phyloP scores from a whole-genome alignment of 2,329 filamentous ascomycete genomes.

The Ceratocystis alfenasii region DNA sequence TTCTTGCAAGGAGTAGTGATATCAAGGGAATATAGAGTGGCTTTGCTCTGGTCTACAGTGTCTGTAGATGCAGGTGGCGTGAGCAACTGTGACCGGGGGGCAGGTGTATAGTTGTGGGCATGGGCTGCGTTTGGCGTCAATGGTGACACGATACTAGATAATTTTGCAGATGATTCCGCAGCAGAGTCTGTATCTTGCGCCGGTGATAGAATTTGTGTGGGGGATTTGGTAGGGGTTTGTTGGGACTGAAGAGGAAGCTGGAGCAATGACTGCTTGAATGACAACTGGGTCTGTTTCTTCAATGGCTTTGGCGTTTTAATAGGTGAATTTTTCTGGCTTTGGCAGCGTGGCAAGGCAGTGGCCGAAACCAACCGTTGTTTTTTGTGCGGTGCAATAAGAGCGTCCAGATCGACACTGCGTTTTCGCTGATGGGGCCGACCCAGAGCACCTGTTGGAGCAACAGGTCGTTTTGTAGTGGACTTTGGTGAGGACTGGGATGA shows the following conservation, averaged over 20 bases:
- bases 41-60: neutral
- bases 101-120: neutral
- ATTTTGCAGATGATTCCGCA: neutral
- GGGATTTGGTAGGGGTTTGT: neutral
- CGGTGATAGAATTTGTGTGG: neutral
- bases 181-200: neutral
- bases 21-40: neutral
- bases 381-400: slow-evolving; percentile 15
- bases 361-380: slow-evolving; percentile 9
- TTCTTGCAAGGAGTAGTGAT: slow-evolving; percentile 7
- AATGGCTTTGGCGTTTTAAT: neutral
- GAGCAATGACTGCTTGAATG: slow-evolving; percentile 1
- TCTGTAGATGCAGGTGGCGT: slow-evolving; percentile 4
- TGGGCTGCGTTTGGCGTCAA: neutral
- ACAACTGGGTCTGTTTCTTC: slow-evolving; percentile 1
- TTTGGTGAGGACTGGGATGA: neutral
- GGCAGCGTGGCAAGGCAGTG: neutral
- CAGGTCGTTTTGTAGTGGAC: neutral
- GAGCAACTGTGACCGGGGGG: neutral
- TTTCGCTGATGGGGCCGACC: slow-evolving; percentile 14
- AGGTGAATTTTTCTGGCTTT: neutral
- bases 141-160: neutral
- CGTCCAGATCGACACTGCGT: slow-evolving; percentile 18
- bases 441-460: neutral
- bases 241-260: neutral